phyloP scores from a whole-genome alignment of 2,329 filamentous ascomycete genomes.

The Fusarium vanettenii region DNA sequence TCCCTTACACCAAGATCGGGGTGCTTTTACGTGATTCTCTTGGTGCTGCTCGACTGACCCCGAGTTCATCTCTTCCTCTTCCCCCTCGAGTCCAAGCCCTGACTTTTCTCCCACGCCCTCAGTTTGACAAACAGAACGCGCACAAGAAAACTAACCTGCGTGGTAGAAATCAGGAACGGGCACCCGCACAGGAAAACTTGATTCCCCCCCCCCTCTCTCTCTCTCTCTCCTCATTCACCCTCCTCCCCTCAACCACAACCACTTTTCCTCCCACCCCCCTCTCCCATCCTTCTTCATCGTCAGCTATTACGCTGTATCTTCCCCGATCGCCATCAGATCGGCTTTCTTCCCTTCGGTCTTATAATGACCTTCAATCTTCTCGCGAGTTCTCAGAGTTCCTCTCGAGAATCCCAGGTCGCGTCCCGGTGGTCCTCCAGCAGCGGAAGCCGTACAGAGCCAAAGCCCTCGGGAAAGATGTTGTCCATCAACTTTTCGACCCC shows the following conservation, averaged over 20 bases:
- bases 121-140: constrained; percentile 23
- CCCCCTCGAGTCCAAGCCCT: background rate
- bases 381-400: constrained; percentile 13
- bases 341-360: background rate
- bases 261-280: background rate
- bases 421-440: constrained; percentile 36
- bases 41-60: background rate
- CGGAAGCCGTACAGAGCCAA: constrained; percentile 20
- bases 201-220: constrained; percentile 1
- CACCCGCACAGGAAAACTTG: background rate
- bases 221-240: constrained; percentile 19
- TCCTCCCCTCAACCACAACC: background rate
- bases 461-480: constrained; percentile 45
- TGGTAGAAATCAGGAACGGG: constrained; percentile 4
- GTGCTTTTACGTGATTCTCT: background rate
- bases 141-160: background rate
- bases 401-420: constrained; percentile 10
- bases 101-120: background rate
- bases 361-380: constrained; percentile 25
- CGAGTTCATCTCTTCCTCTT: background rate
- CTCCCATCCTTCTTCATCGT: background rate
- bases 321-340: background rate
- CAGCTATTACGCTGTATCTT: background rate
- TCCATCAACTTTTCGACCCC: constrained; percentile 55
- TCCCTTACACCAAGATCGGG: background rate